Conservation (phyloP, 2,329 filamentous ascomycete genomes). For the Ceratocystis lukuohia region DNA sequence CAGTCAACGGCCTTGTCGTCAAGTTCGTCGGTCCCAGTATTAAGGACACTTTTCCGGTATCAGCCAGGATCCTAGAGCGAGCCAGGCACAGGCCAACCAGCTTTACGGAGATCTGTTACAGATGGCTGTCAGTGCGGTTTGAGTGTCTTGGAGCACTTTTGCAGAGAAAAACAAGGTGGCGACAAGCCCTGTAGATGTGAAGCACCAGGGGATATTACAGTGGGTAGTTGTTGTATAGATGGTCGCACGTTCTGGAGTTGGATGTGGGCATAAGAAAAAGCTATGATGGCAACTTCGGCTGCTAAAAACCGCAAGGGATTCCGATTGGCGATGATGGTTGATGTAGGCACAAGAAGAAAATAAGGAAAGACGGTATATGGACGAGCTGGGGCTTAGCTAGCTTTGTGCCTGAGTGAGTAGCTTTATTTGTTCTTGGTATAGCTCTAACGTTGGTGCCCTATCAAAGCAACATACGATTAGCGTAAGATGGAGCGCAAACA, state of each 20-base stretch:
- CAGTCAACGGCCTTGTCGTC: not conserved
- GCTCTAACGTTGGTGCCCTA: not conserved
- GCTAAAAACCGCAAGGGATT: too few relatives aligned
- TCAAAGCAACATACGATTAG: not conserved
- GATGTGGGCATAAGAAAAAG: too few relatives aligned
- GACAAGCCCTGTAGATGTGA: not conserved
- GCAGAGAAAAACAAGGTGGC: not conserved
- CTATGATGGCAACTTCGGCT: too few relatives aligned
- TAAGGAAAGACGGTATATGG: too few relatives aligned
- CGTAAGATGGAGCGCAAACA: not conserved
- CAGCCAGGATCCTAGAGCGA: conserved; percentile 12
- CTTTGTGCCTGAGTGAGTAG: too few relatives aligned
- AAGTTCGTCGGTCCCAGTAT: conserved; percentile 1
- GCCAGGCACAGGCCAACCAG: not conserved
- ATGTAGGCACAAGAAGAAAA: too few relatives aligned
- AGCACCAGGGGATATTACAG: not conserved
- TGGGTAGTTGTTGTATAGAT: not conserved
- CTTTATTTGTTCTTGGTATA: not conserved
- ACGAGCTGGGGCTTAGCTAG: too few relatives aligned
- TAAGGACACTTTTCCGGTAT: conserved; percentile 20
- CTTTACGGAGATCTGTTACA: not conserved
- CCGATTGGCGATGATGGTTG: too few relatives aligned
- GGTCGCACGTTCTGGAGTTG: not conserved
- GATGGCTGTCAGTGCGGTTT: conserved; percentile 2
- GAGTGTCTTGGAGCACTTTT: not conserved